Evolutionary conservation across 306 rosid species (phyloP).

Genomic region (Sphenostylis stenocarpa): DNA sequence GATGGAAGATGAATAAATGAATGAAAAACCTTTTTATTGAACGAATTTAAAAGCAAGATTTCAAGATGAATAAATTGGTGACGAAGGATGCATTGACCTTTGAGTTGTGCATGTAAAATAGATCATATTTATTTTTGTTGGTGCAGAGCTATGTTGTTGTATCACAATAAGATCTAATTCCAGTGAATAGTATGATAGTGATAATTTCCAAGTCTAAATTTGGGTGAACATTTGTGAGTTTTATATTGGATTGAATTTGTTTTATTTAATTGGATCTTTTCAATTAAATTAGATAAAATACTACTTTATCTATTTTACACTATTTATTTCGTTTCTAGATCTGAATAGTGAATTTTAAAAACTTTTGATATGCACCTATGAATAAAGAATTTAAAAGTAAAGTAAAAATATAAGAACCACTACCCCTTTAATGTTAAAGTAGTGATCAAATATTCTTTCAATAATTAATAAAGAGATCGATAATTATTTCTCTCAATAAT

Average conservation of each 20-base stretch:
- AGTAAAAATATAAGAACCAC: background rate
- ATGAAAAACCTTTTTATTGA: no score
- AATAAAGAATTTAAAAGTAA: background rate
- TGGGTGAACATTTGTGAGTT: no score
- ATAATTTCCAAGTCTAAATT: no score
- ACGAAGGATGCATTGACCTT: background rate
- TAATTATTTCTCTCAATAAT: no score
- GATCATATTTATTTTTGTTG: background rate
- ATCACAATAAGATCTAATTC: background rate
- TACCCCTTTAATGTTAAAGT: background rate
- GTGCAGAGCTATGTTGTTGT: background rate
- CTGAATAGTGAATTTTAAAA: background rate
- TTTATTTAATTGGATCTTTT: no score
- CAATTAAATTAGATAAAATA: background rate
- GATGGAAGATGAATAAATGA: no score
- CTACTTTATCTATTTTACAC: background rate
- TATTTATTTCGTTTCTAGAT: background rate
- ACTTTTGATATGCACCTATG: background rate
- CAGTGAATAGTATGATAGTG: no score
- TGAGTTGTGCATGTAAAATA: background rate
- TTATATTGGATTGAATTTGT: no score
- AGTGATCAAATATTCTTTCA: background rate
- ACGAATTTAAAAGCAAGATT: background rate
- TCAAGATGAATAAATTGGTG: background rate
- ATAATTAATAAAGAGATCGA: no score